phyloP scores from a whole-genome alignment of 2,329 filamentous ascomycete genomes.

The Aspergillus transmontanensis region DNA sequence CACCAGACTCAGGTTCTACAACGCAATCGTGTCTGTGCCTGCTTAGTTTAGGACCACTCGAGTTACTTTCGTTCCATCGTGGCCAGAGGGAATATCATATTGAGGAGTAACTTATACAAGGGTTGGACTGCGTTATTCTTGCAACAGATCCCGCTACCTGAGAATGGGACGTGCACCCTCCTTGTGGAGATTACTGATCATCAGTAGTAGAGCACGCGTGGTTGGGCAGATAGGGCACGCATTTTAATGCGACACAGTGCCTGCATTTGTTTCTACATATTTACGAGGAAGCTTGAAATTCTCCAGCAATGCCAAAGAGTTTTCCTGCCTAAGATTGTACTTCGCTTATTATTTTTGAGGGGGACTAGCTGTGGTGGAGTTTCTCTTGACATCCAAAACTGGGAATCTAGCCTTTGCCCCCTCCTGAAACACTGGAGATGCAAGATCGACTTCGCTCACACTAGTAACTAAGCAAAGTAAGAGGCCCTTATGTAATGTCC shows the following conservation, averaged over 20 bases:
- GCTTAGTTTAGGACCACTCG: not conserved
- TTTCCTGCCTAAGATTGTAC: not conserved
- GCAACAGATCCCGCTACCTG: not conserved
- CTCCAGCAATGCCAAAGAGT: not conserved
- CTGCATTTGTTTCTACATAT: too few relatives aligned
- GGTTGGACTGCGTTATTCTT: too few relatives aligned
- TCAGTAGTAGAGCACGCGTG: not conserved
- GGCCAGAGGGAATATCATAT: not conserved
- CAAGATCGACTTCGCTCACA: not conserved
- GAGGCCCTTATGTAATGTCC: not conserved
- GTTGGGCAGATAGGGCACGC: not conserved
- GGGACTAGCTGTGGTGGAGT: not conserved
- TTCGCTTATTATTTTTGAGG: not conserved
- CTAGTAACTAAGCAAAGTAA: not conserved
- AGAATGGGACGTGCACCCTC: not conserved
- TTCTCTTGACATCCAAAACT: not conserved
- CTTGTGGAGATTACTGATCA: not conserved
- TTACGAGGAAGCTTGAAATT: too few relatives aligned
- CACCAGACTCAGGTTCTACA: not conserved
- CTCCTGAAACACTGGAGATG: not conserved
- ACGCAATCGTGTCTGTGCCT: not conserved
- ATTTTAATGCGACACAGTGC: not conserved
- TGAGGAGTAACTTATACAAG: not conserved
- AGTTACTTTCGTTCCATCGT: not conserved
- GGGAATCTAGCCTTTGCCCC: not conserved